A percentile compares a stretch with the other conserved stretches of the same genome.
phyloP scores from a whole-genome alignment of 2,329 filamentous ascomycete genomes.

The Fonsecaea multimorphosa region DNA sequence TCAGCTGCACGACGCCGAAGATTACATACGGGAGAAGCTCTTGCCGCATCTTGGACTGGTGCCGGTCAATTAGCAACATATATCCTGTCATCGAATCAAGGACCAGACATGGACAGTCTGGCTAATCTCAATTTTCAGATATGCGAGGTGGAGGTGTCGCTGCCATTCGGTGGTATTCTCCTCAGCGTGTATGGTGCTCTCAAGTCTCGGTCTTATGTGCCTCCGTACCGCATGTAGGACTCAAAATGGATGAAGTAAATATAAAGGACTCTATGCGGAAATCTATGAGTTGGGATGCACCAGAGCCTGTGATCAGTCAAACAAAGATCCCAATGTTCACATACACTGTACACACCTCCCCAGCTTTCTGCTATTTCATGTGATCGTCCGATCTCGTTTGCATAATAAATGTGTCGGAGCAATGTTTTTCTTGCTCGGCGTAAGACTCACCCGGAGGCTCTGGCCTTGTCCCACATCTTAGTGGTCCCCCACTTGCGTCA shows the following conservation, averaged over 20 bases:
- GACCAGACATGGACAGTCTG: conserved; percentile 33
- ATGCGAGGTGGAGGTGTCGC: neutral
- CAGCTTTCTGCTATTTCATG: no score
- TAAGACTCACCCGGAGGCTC: neutral
- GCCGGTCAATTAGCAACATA: neutral
- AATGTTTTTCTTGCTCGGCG: neutral
- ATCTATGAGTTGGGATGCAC: no score
- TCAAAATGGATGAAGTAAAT: no score
- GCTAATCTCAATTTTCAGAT: neutral
- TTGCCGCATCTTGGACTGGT: conserved; percentile 40
- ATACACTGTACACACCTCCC: no score
- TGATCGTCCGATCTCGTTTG: no score
- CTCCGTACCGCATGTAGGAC: no score
- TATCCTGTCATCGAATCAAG: neutral
- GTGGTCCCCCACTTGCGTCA: neutral
- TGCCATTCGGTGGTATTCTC: no score
- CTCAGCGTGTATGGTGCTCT: no score
- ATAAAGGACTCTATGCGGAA: no score
- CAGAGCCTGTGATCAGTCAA: no score
- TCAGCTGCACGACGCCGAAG: conserved; percentile 10
- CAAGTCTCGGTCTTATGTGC: no score
- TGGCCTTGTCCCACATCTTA: neutral
- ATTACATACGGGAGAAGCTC: conserved; percentile 20
- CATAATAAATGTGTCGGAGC: neutral
- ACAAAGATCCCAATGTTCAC: no score